phyloP scores from a whole-genome alignment of 2,329 filamentous ascomycete species.

The Fusarium devonianum region DNA sequence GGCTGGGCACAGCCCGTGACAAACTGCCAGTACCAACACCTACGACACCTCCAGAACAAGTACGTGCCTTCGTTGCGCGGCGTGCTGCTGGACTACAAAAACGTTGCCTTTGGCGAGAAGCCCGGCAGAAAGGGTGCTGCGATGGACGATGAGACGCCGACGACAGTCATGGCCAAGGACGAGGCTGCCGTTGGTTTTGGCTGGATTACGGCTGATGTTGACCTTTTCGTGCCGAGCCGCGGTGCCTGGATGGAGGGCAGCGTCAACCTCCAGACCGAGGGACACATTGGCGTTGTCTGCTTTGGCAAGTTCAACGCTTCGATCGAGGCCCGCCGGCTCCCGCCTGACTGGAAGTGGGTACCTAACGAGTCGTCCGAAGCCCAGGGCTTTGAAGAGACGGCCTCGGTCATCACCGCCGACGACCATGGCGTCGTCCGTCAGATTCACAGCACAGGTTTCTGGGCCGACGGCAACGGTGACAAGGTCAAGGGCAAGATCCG shows the following conservation, averaged over 20 bases:
- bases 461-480: constrained; percentile 74
- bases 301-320: constrained; percentile 93
- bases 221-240: constrained; percentile 79
- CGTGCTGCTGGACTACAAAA: constrained; percentile 77
- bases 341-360: constrained; percentile 81
- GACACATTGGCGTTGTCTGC: constrained; percentile 86
- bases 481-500: constrained; percentile 74
- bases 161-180: constrained; percentile 64
- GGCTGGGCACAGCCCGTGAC: constrained; percentile 75
- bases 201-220: constrained; percentile 87
- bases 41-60: constrained; percentile 76
- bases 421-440: constrained; percentile 62
- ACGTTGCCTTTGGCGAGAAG: constrained; percentile 69
- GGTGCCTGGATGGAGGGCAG: constrained; percentile 80
- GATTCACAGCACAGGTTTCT: constrained; percentile 71
- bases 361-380: constrained; percentile 57
- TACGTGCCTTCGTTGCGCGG: constrained; percentile 77
- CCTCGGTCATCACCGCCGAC: constrained; percentile 51
- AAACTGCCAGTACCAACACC: constrained; percentile 75
- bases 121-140: constrained; percentile 60
- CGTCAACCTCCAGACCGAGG: constrained; percentile 86
- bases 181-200: constrained; percentile 88
- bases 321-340: constrained; percentile 79
- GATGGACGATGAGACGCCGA: constrained; percentile 56
- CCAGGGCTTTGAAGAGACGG: constrained; percentile 52